Evolutionary conservation across 2,329 filamentous ascomycete genomes (phyloP).

Genomic region (Penicillium verrucosum): DNA sequence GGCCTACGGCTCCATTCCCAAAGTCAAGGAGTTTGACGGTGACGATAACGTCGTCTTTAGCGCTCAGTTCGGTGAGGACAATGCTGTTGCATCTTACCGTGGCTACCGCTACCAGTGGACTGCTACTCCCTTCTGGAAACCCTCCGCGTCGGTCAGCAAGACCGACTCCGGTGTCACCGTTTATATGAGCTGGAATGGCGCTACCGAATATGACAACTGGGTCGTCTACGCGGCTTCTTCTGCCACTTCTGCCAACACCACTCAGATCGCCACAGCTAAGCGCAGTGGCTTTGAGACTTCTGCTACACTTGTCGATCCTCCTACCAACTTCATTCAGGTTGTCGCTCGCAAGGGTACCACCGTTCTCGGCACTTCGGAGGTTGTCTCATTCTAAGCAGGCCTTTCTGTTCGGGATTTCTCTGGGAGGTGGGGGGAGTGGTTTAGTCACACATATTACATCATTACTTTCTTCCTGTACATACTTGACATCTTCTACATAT

Average conservation of each 20-base stretch:
- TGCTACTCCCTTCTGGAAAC: constrained; percentile 20
- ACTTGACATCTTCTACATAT: not conserved
- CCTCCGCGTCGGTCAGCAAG: constrained; percentile 11
- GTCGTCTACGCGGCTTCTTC: constrained; percentile 29
- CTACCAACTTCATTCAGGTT: constrained; percentile 26
- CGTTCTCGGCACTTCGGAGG: constrained; percentile 21
- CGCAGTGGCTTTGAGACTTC: constrained; percentile 32
- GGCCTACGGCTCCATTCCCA: constrained; percentile 32
- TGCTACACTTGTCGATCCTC: constrained; percentile 14
- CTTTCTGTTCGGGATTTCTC: not conserved
- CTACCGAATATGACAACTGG: constrained; percentile 35
- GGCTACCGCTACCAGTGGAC: constrained; percentile 22
- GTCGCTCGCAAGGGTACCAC: constrained; percentile 29
- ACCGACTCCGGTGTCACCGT: constrained; percentile 12
- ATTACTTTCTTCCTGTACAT: not conserved
- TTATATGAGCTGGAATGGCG: constrained; percentile 42
- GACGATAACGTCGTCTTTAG: constrained; percentile 29
- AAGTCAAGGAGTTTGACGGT: constrained; percentile 32
- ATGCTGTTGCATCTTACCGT: constrained; percentile 31
- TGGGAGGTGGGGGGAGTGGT: not conserved
- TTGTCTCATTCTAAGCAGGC: not conserved
- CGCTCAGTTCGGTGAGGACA: constrained; percentile 29
- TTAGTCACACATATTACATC: not conserved
- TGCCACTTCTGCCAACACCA: constrained; percentile 15
- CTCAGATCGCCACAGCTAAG: constrained; percentile 20